A percentile compares a stretch with the other conserved stretches of the same genome.
Conservation (phyloP, 768 basidiomycete species). For the Mycena amicta region DNA sequence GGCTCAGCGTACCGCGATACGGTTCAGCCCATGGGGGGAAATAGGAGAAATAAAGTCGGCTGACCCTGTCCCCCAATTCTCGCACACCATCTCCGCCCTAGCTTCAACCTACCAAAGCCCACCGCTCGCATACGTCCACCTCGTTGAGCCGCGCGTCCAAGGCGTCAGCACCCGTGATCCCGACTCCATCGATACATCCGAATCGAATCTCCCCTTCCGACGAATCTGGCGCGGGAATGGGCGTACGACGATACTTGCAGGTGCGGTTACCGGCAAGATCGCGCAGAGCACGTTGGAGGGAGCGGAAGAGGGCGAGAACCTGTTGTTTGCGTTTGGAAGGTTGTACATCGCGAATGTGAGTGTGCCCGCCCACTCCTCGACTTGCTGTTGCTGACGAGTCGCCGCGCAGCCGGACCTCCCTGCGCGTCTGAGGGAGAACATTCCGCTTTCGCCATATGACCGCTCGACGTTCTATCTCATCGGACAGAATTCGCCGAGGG, state of each 20-base stretch:
- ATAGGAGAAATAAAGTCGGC: slow-evolving; percentile 55
- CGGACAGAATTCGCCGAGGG: slow-evolving; percentile 20
- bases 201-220: slow-evolving; percentile 4
- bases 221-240: not conserved
- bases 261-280: slow-evolving; percentile 10
- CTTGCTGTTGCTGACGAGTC: too few relatives aligned
- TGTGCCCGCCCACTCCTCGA: too few relatives aligned
- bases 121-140: slow-evolving; percentile 54
- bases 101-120: slow-evolving; percentile 41
- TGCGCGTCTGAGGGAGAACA: slow-evolving; percentile 22
- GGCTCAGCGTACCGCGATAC: slow-evolving; percentile 51
- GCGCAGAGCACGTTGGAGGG: slow-evolving; percentile 25
- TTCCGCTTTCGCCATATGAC: slow-evolving; percentile 28
- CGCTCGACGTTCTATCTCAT: slow-evolving; percentile 21
- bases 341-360: slow-evolving; percentile 40
- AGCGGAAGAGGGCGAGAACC: slow-evolving; percentile 24
- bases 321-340: slow-evolving; percentile 21
- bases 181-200: slow-evolving; percentile 1
- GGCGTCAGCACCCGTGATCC: slow-evolving; percentile 16
- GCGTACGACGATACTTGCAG: slow-evolving; percentile 30
- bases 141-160: slow-evolving; percentile 42
- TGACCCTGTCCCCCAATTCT: slow-evolving; percentile 58
- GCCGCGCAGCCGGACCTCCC: slow-evolving; percentile 34
- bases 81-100: slow-evolving; percentile 47
- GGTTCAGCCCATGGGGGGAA: slow-evolving; percentile 58